Evolutionary conservation across 2,329 filamentous ascomycete genomes (phyloP), one percentile per base, ranked within the genome.

Genomic region (Cadophora sp.): DNA sequence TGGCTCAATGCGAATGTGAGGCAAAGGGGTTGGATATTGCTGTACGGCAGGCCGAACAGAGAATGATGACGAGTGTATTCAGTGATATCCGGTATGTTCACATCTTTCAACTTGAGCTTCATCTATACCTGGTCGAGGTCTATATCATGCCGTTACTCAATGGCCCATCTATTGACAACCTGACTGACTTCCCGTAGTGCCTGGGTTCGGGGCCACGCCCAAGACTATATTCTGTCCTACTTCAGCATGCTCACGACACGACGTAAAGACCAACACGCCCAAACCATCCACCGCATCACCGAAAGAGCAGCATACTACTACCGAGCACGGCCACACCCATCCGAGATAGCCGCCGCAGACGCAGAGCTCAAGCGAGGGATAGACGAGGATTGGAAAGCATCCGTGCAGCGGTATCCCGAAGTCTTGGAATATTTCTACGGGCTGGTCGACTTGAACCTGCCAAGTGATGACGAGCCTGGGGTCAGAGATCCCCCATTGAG

Each of bases 361-460:
- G 83, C 83, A 18, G 83, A 85, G 59, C 83, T 93, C 68, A 92
- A 93, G 79, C 85, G 87, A 59, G 91, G 90, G 68, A 91, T 94
- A 73, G 91, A 94, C 73, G 89, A 91, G 69, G 91, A 94, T 80
- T 95, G 91, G 91, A 86, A 89, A 73, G 83, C 86, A 36, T 90
- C 89, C 58, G 91, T 94, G 47, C 86, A 92, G 73, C 85, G 89
- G 64, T 95, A 94, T 73, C 92, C 91, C 4, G 90, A 94, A 76
- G 89, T 94, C n/a, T 82, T 95, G 64, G 89, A 93, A 78, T 93
- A 94, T 79, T 94, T 91, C 76, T 94, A 90, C 83, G 70, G 87
- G 67, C 81, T 94, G 45, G 89, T 94, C 43, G 86, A 89, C 64
- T 77, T 93, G 66, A 85, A 82, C 24, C 79, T 92, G 4, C 91